phyloP scores from a whole-genome alignment of 139 green algal genomes.

The Haematococcus sp. region DNA sequence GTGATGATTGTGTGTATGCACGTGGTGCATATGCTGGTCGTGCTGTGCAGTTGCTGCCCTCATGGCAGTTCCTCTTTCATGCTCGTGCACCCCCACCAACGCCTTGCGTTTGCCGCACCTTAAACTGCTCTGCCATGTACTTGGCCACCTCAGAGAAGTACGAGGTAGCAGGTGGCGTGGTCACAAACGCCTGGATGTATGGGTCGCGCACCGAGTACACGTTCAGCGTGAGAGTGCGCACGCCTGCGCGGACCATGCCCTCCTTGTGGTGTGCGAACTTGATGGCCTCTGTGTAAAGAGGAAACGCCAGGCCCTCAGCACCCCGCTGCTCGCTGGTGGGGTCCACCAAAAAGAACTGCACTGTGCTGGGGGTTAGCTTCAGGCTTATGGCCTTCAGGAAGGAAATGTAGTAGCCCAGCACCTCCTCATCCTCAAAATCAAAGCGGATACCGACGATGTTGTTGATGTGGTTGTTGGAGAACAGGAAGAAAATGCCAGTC shows the following conservation, averaged over 20 bases:
- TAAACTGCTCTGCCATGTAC: slow-evolving; percentile 72
- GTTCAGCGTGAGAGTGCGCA: slow-evolving; percentile 94
- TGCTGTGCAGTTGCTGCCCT: not conserved
- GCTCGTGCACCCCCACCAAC: too few relatives aligned
- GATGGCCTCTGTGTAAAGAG: slow-evolving; percentile 89
- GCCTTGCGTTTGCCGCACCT: too few relatives aligned
- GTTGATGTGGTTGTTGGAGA: slow-evolving; percentile 97
- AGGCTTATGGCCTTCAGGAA: slow-evolving; percentile 95
- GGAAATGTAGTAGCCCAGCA: slow-evolving; percentile 96
- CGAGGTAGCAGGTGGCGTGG: slow-evolving; percentile 36
- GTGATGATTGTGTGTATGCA: not conserved
- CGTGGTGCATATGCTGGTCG: not conserved
- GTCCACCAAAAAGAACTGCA: slow-evolving; percentile 90
- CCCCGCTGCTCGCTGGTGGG: slow-evolving; percentile 7
- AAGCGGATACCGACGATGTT: slow-evolving; percentile 85
- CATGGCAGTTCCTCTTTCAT: not conserved
- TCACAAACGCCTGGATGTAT: slow-evolving; percentile 68
- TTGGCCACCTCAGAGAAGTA: slow-evolving; percentile 69
- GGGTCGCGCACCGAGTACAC: slow-evolving; percentile 84
- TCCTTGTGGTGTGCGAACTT: slow-evolving; percentile 91
- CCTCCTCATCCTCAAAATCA: slow-evolving; percentile 96
- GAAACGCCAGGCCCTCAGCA: slow-evolving; percentile 54
- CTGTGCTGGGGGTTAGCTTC: slow-evolving; percentile 83
- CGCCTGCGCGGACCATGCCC: slow-evolving; percentile 94
- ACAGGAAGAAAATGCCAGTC: slow-evolving; percentile 92